Base-by-base conservation (phyloP, 768 basidiomycete genomes). In the Agaricus subrufescens region DNA sequence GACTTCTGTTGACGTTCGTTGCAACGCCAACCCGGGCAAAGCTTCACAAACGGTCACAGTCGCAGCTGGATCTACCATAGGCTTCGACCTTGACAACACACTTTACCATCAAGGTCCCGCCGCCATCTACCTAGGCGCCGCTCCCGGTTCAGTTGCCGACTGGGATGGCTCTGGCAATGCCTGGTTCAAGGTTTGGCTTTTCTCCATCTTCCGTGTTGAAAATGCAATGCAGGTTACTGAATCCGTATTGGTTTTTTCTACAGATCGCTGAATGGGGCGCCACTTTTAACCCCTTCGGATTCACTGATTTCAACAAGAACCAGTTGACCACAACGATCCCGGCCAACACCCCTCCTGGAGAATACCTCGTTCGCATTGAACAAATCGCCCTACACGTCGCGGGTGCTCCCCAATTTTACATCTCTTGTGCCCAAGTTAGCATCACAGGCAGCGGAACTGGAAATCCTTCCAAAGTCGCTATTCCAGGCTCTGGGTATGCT, bases 101-200 rank as follows among this genome's bases (percentile, higher is more conserved):
- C n/a, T 78, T 15, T 78, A 74, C 63, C 76, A 78, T 57, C 66
- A 63, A 27, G 76, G 76, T 6, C 75, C 76, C 3, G 74, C 74
- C 51, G 75, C 76, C 9, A 74, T 78, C 56, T 78, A 76, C 59
- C 69, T 83, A 53, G 80, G 80, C 26, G 72, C 75, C 61, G 79
- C 77, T 7, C 78, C 80, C 0, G 58, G 64, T 5, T 67, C 67
- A 26, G 78, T 68, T 25, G 67, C 73, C 4, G 63, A 58, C 56
- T 80, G 77, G 73, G 76, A 78, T 37, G 80, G 80, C 40, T 72
- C 71, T 57, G 80, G 81, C 44, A 60, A 67, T 19, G 72, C 74
- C 56, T 82, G 80, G 80, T 81, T 81, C 66, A 79, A 80, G 74
- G 76, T 76, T 58, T 8, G 66, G 14, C 54, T 62, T 55, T 58